Percentiles rank a stretch among this genome's conserved stretches.
Conservation (phyloP, 1,284 basidiomycete species). For the Schizopora paradoxa region DNA sequence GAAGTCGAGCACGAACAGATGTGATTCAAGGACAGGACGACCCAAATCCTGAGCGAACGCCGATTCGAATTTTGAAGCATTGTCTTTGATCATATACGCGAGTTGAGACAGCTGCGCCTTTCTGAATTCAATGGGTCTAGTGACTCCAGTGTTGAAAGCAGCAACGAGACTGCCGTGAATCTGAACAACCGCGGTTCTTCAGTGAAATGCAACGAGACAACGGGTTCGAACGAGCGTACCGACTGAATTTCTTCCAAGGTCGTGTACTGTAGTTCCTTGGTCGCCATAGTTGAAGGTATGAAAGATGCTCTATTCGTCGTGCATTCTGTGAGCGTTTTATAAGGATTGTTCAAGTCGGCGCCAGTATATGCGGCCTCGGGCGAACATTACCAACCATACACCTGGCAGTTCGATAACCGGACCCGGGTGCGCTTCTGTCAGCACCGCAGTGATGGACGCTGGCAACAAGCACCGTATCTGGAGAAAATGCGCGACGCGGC, state of each 20-base stretch:
- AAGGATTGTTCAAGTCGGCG: too few relatives aligned
- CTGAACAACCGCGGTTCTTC: too few relatives aligned
- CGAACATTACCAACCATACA: too few relatives aligned
- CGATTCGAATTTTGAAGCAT: constrained; percentile 48
- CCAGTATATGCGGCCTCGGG: too few relatives aligned
- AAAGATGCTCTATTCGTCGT: too few relatives aligned
- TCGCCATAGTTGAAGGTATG: constrained; percentile 2
- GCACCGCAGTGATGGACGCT: too few relatives aligned
- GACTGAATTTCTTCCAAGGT: constrained; percentile 12
- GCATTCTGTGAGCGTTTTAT: too few relatives aligned
- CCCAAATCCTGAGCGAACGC: constrained; percentile 53
- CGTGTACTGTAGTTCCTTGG: constrained; percentile 10
- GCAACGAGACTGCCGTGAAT: constrained; percentile 45
- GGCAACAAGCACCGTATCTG: too few relatives aligned
- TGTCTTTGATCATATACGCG: constrained; percentile 63
- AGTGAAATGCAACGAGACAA: too few relatives aligned
- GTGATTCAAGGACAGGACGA: constrained; percentile 46
- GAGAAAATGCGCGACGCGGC: too few relatives aligned
- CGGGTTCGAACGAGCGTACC: constrained; percentile 10
- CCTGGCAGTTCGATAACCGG: too few relatives aligned
- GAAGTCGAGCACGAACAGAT: constrained; percentile 44
- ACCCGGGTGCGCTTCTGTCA: too few relatives aligned
- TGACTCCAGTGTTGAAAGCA: constrained; percentile 54
- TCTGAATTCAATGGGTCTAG: constrained; percentile 52
- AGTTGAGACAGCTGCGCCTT: constrained; percentile 65